phyloP scores from a whole-genome alignment of 257 asterid species.

The Hygrophila difformis region DNA sequence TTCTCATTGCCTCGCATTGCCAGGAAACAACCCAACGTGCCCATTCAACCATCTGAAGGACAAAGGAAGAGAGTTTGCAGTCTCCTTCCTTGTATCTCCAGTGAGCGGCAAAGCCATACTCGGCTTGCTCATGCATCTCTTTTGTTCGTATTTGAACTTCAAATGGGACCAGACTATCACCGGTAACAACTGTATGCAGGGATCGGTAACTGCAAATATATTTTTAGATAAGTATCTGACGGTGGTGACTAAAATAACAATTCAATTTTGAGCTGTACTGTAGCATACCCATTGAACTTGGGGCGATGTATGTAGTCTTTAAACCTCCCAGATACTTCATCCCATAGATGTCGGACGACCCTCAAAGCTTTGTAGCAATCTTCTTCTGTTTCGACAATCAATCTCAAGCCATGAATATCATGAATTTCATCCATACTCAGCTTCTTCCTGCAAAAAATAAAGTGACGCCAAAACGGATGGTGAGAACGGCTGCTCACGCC shows the following conservation, averaged over 20 bases:
- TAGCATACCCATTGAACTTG: slow-evolving; percentile 79
- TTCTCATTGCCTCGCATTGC: no score
- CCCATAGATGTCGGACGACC: slow-evolving; percentile 68
- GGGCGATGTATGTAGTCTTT: slow-evolving; percentile 76
- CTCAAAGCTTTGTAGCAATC: slow-evolving; percentile 76
- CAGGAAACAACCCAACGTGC: no score
- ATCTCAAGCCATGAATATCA: no score
- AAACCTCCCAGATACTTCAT: slow-evolving; percentile 66
- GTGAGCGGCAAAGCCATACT: slow-evolving; percentile 84
- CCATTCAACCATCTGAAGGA: slow-evolving; percentile 95
- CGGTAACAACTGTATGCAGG: slow-evolving; percentile 62
- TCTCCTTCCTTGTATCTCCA: no score
- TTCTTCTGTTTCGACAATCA: no score
- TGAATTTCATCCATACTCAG: no score
- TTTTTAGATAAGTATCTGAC: neutral
- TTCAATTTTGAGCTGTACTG: no score
- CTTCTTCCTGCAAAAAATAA: slow-evolving; percentile 51
- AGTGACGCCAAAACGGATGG: slow-evolving; percentile 2
- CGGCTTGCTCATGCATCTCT: slow-evolving; percentile 90
- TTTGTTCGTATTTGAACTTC: slow-evolving; percentile 90
- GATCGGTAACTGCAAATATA: slow-evolving; percentile 72
- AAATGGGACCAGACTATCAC: slow-evolving; percentile 55
- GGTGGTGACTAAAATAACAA: neutral
- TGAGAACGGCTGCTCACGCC: slow-evolving; percentile 11
- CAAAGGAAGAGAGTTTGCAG: slow-evolving; percentile 58